Conservation (phyloP, 2,329 filamentous ascomycete genomes). For the Sclerotinia spermophila region DNA sequence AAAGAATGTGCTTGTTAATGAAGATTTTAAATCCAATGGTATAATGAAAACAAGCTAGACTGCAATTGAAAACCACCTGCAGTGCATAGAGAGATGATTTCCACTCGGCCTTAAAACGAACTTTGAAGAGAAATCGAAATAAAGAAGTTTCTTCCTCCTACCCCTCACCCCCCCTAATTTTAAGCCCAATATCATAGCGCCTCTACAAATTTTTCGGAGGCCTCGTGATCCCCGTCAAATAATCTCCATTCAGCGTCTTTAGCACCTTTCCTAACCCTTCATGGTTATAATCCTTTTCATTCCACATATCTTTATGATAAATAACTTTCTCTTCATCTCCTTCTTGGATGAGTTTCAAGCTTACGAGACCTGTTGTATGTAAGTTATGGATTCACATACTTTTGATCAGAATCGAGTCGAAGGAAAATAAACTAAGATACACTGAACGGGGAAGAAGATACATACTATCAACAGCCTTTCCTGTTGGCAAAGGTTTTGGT, state of each 20-base stretch:
- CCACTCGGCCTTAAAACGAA: background rate
- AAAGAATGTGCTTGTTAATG: background rate
- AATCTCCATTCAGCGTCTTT: conserved; percentile 47
- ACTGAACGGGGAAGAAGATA: background rate
- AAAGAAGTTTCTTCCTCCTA: background rate
- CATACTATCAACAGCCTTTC: conserved; percentile 3
- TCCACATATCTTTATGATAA: conserved; percentile 50
- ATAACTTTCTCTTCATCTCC: conserved; percentile 39
- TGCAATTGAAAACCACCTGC: background rate
- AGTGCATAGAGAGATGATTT: background rate
- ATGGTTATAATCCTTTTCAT: conserved; percentile 47
- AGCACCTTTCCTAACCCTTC: conserved; percentile 45
- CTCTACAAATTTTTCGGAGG: background rate
- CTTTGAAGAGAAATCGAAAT: background rate
- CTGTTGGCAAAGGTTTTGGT: conserved; percentile 38
- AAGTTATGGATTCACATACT: background rate
- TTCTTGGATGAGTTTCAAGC: conserved; percentile 40
- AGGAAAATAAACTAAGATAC: background rate
- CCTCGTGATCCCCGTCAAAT: conserved; percentile 36
- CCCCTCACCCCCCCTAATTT: background rate
- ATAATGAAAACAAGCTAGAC: background rate
- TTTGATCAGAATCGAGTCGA: background rate
- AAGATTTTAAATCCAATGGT: background rate
- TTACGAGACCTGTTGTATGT: conserved; percentile 36
- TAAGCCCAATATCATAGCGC: background rate